These are phyloP conservation scores for Rhizoclosmatium globosum DNA, from an alignment of 192 early-diverging fungal species.

Conservation along the genomic window DNA sequence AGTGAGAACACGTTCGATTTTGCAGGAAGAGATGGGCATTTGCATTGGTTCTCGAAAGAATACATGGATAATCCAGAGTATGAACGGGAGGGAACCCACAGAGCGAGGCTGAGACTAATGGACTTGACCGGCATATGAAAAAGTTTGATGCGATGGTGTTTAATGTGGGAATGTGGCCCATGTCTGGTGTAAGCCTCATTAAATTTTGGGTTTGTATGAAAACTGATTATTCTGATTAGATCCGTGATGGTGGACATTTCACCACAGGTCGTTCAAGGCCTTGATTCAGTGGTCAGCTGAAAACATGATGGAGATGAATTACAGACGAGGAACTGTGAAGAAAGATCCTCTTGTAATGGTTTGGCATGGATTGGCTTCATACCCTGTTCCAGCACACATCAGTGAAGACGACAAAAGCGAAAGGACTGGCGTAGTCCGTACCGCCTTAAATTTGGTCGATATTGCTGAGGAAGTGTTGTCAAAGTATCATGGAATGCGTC, in stretches of 20 bases:
- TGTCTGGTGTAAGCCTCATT: background rate
- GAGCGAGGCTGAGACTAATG: background rate
- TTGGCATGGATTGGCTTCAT: background rate
- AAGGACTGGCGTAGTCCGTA: constrained; percentile 24
- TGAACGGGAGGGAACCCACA: background rate
- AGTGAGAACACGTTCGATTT: constrained; percentile 17
- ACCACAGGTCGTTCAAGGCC: constrained; percentile 6
- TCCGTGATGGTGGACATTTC: constrained; percentile 18
- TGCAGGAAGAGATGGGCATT: constrained; percentile 30
- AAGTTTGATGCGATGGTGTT: constrained; percentile 1
- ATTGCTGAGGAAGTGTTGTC: constrained; percentile 10
- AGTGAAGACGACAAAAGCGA: background rate
- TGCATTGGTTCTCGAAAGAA: constrained; percentile 7
- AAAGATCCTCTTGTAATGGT: background rate
- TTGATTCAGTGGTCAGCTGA: background rate
- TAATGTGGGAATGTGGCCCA: constrained; percentile 19
- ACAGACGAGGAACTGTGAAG: background rate
- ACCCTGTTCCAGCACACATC: background rate
- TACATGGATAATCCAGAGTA: constrained; percentile 15
- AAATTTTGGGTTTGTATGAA: background rate
- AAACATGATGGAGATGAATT: constrained; percentile 23
- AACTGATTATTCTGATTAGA: background rate
- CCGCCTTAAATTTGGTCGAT: constrained; percentile 20
- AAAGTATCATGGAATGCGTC: background rate
- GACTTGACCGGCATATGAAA: constrained; percentile 1